Conservation (phyloP, 129 eudicot species). For the carrot (Daucus carota) region DH1_v3.0 NC_030388.2:27278501-27279000, state of each 20-base stretch:
- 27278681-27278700: not conserved
- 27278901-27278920: not conserved
- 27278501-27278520: constrained; percentile 69
- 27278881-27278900: not conserved
- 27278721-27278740: not conserved
- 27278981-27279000: not conserved
- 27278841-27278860: constrained; percentile 80
- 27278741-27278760: constrained; percentile 3
- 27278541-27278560: not conserved
- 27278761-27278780: constrained; percentile 20
- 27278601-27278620: not conserved
- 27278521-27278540: not conserved
- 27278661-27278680: not conserved
- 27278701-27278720: not conserved
- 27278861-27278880: constrained; percentile 61
- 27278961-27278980: not conserved
- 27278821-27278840: constrained; percentile 94
- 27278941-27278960: not conserved
- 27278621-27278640: not conserved
- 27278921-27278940: not conserved
- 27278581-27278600: not conserved
- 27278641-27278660: not conserved
- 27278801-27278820: constrained; percentile 98
- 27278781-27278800: constrained; percentile 97
- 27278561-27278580: not conserved